Conservation (phyloP, 2,329 filamentous ascomycete genomes). For the Cladosporium oxysporum region DNA sequence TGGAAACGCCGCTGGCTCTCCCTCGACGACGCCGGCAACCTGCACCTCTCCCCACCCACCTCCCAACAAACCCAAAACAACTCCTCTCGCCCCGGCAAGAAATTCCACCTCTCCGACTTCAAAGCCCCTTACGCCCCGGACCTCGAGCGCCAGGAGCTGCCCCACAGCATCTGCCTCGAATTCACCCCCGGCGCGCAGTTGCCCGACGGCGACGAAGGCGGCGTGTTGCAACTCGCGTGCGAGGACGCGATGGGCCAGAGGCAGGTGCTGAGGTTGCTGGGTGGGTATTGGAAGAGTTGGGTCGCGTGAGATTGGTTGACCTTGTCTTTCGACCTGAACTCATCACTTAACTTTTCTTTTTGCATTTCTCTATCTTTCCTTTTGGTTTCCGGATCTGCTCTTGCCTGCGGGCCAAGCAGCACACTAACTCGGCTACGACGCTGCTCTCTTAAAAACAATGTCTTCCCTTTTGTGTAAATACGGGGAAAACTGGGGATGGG, state of each 20-base stretch:
- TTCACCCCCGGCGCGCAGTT: conserved; percentile 41
- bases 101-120: conserved; percentile 86
- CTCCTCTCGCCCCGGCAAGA: conserved; percentile 46
- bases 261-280: conserved; percentile 46
- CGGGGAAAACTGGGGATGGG: too few relatives aligned
- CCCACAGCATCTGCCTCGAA: conserved; percentile 74
- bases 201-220: conserved; percentile 42
- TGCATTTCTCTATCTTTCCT: background rate
- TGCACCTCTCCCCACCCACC: conserved; percentile 74
- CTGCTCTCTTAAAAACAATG: background rate
- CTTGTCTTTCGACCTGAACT: background rate
- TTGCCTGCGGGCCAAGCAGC: too few relatives aligned
- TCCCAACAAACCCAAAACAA: conserved; percentile 44
- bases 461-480: background rate
- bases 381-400: background rate
- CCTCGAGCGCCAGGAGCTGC: conserved; percentile 87
- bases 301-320: background rate
- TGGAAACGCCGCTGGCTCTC: conserved; percentile 94
- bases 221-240: conserved; percentile 64
- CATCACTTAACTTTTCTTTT: too few relatives aligned
- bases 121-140: conserved; percentile 77
- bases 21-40: conserved; percentile 78
- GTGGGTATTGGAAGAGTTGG: conserved; percentile 35
- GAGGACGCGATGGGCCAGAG: conserved; percentile 57
- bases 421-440: background rate